These are phyloP conservation scores for Protomyces inouyei DNA, from an alignment of 1,139 yeast genomes.

Conservation along the genomic window DNA sequence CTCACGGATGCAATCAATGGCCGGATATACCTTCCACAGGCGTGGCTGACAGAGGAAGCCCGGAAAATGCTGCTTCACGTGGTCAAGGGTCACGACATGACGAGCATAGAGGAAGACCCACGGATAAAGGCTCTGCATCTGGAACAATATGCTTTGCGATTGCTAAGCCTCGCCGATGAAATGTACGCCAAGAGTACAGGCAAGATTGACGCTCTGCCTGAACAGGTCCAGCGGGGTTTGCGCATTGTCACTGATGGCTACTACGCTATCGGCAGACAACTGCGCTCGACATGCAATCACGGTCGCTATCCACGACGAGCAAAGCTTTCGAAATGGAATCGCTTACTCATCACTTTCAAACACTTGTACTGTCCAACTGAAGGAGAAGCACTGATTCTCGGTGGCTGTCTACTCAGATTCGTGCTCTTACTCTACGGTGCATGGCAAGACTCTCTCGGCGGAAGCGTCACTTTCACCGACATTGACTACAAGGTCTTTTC, in stretches of 20 bases:
- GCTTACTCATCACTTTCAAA: not conserved
- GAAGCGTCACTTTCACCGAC: conserved; percentile 84
- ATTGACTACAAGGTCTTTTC: conserved; percentile 89
- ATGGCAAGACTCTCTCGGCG: conserved; percentile 67
- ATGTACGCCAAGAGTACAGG: conserved; percentile 17
- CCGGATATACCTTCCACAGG: conserved; percentile 10
- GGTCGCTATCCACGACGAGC: conserved; percentile 17
- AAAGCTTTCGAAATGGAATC: conserved; percentile 2
- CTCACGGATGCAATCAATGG: conserved; percentile 24
- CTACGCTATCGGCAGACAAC: conserved; percentile 20
- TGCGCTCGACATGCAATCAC: not conserved
- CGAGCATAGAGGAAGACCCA: not conserved
- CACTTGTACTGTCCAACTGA: conserved; percentile 3
- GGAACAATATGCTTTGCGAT: conserved; percentile 3
- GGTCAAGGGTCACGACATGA: not conserved
- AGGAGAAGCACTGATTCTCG: not conserved
- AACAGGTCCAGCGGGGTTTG: conserved; percentile 5
- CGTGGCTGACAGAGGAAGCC: conserved; percentile 4
- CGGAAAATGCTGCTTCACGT: conserved; percentile 7
- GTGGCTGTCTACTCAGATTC: conserved; percentile 45
- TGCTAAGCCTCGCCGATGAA: conserved; percentile 3
- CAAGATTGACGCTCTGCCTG: conserved; percentile 15
- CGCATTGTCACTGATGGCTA: conserved; percentile 23
- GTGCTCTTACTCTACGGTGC: conserved; percentile 75
- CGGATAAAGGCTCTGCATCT: not conserved